Evolutionary conservation across 768 basidiomycete species (phyloP).

Genomic region (Agrocybe chaxingu): DNA sequence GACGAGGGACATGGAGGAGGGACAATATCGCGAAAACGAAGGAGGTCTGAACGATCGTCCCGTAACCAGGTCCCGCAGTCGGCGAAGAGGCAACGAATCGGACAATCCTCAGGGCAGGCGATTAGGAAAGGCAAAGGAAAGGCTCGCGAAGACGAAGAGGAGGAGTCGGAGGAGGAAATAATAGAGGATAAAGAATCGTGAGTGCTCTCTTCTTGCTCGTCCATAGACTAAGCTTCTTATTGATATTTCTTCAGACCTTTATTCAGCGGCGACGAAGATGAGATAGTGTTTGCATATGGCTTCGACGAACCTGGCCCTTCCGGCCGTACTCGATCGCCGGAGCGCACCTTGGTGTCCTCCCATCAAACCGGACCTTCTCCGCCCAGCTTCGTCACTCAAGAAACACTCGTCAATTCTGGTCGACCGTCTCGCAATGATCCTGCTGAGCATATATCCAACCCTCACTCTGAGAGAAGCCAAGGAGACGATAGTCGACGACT

Average conservation of each 20-base stretch:
- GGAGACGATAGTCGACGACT: not conserved
- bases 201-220: not conserved
- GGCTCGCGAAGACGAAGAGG: slow-evolving; percentile 4
- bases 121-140: slow-evolving; percentile 6
- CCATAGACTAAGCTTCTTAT: not conserved
- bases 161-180: slow-evolving; percentile 5
- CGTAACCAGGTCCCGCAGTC: not conserved
- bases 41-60: slow-evolving; percentile 1
- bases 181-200: not conserved
- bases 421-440: not conserved
- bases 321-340: slow-evolving; percentile 7
- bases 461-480: too few relatives aligned
- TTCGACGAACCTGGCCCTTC: slow-evolving; percentile 6
- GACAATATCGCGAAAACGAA: slow-evolving; percentile 2
- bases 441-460: not conserved
- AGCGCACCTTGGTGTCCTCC: slow-evolving; percentile 8
- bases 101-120: not conserved
- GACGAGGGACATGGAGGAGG: slow-evolving; percentile 9
- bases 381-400: slow-evolving; percentile 9
- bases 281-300: not conserved
- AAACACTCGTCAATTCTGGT: slow-evolving; percentile 3
- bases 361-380: not conserved
- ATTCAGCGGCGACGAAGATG: not conserved
- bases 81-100: not conserved
- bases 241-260: not conserved